These are phyloP conservation scores for Mycena sp. DNA, from an alignment of 1,284 basidiomycete species.

Conservation along the genomic window DNA sequence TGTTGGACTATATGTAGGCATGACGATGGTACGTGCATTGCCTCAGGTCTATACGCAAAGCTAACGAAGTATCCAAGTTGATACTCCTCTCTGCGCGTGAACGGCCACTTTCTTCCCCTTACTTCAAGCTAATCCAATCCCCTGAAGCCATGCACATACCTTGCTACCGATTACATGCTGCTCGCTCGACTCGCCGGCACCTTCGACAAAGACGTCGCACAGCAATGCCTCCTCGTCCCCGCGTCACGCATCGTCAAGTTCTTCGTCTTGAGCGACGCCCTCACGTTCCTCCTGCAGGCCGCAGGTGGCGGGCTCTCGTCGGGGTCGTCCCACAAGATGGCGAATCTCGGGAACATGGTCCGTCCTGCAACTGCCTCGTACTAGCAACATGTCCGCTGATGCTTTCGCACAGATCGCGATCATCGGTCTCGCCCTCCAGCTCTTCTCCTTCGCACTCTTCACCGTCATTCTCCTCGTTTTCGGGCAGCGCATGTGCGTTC, in stretches of 20 bases:
- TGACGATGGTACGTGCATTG: too few species aligned
- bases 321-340: not conserved
- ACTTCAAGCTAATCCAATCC: not conserved
- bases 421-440: slow-evolving; percentile 2
- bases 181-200: not conserved
- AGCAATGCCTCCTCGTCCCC: not conserved
- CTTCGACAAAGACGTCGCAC: not conserved
- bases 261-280: not conserved
- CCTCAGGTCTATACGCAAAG: too few species aligned
- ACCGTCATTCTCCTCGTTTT: slow-evolving; percentile 7
- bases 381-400: too few species aligned
- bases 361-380: not conserved
- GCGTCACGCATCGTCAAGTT: not conserved
- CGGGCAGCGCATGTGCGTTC: slow-evolving; percentile 4
- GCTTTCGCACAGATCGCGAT: not conserved
- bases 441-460: slow-evolving; percentile 1
- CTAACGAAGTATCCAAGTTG: not conserved
- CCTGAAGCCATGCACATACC: not conserved
- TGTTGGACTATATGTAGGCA: too few species aligned
- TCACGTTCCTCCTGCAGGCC: not conserved
- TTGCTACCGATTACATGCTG: not conserved
- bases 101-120: not conserved
- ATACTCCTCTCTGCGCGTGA: not conserved
- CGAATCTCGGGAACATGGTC: slow-evolving; percentile 5
- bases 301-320: not conserved